phyloP scores from a whole-genome alignment of 441 rosid species.

The Arabidopsis lyrata region DNA sequence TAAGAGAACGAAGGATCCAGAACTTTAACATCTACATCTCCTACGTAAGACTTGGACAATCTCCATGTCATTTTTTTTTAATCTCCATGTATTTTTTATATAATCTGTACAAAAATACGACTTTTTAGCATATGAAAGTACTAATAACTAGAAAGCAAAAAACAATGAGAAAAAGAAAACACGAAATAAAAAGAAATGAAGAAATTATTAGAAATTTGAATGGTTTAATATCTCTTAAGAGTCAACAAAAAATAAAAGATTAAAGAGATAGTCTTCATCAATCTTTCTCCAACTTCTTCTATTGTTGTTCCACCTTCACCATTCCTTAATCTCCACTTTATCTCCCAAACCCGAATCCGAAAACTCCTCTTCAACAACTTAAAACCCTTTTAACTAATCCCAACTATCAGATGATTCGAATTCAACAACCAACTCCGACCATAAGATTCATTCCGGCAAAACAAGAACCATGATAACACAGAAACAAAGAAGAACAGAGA shows the following conservation, averaged over 20 bases:
- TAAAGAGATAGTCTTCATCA: slow-evolving; percentile 23
- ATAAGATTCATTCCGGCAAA: slow-evolving; percentile 61
- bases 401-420: slow-evolving; percentile 29
- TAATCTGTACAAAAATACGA: not conserved
- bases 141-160: not conserved
- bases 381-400: slow-evolving; percentile 24
- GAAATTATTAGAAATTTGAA: too few relatives aligned
- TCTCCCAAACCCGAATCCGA: slow-evolving; percentile 54
- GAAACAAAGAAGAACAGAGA: slow-evolving; percentile 55
- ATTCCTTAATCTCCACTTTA: slow-evolving; percentile 60
- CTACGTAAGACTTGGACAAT: too few relatives aligned
- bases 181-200: not conserved
- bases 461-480: slow-evolving; percentile 55
- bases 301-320: slow-evolving; percentile 46
- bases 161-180: not conserved
- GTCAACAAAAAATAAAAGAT: not conserved
- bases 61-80: not conserved
- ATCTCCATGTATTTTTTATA: too few relatives aligned
- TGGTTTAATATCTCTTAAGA: not conserved
- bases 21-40: not conserved
- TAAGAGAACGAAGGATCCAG: too few relatives aligned
- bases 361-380: slow-evolving; percentile 60
- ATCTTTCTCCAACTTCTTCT: slow-evolving; percentile 32
- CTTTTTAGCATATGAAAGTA: not conserved
- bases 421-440: slow-evolving; percentile 2